These are phyloP conservation scores for Agrocybe chaxingu DNA, from an alignment of 768 basidiomycete genomes.

Conservation along the genomic window DNA sequence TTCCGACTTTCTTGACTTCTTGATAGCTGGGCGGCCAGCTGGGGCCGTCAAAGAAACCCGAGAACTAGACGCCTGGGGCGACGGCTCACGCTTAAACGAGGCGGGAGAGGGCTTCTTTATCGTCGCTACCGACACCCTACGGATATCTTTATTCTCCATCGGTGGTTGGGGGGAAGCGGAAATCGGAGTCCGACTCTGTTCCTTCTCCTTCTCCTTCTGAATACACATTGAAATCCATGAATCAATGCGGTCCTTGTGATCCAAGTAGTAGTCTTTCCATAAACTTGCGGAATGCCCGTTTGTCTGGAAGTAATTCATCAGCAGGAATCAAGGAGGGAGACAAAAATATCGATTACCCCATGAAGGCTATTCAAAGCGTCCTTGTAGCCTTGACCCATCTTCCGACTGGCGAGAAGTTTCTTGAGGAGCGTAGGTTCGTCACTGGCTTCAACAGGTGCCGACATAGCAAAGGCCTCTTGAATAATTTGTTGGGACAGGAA, in stretches of 20 bases:
- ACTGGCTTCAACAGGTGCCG: conserved; percentile 46
- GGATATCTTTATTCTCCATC: conserved; percentile 3
- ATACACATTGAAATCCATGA: conserved; percentile 35
- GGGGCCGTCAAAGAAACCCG: conserved; percentile 17
- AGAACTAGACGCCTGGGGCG: conserved; percentile 18
- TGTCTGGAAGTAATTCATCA: conserved; percentile 29
- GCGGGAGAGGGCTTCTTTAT: conserved; percentile 39
- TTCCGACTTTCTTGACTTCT: conserved; percentile 22
- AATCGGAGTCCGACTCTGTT: neutral
- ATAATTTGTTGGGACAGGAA: conserved; percentile 51
- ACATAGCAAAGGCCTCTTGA: conserved; percentile 53
- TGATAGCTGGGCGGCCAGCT: conserved; percentile 17
- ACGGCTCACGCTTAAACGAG: conserved; percentile 33
- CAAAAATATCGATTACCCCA: conserved; percentile 36
- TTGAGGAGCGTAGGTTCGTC: conserved; percentile 62
- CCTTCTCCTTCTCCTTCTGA: conserved; percentile 22
- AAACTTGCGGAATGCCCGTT: conserved; percentile 54
- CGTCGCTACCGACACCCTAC: conserved; percentile 23
- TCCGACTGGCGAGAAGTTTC: conserved; percentile 37
- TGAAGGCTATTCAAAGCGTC: conserved; percentile 66
- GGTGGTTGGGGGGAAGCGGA: neutral
- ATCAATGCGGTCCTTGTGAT: conserved; percentile 62
- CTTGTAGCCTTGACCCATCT: conserved; percentile 51
- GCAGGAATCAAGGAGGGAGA: conserved; percentile 7
- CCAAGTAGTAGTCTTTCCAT: conserved; percentile 82